Base-by-base conservation (phyloP, 148 eudicot genomes). In the Spergularia bocconei region DNA sequence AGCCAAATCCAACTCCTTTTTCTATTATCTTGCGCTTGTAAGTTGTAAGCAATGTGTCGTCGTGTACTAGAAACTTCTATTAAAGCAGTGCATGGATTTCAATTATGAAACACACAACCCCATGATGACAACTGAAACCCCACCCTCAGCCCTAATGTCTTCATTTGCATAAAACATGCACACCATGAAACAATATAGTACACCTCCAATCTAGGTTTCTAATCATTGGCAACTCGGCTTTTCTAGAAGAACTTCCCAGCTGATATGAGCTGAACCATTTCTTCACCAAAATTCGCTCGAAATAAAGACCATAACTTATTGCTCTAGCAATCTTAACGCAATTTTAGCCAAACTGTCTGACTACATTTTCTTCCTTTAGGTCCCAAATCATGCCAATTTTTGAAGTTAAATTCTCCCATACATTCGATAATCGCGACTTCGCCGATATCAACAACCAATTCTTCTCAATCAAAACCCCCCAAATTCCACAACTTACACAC, bases 31-130 rank as follows among this genome's bases (percentile, higher is more conserved):
- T 23, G 11, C 12, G 15, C 64, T 23, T 25, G 16, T 2, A 60
- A 60, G 38, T 23, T 25, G 16, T 2, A 60, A 60, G 38, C 13
- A 14, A 29, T 29, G 36, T 29, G 36, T 29, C 25, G 64, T 2
- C 36, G 33, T 60, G 38, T 12, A 14, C 19, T 51, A 29, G 36
- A 29, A 2, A 29, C 36, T 29, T 29, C 36, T 44, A 44, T 44
- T 9, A 44, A 44, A 4, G 48, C 48, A 44, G 8, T 6, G 48
- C 59, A 23, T 53, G 11, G 15, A 53, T 17, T 69, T 69, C 56
- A 56, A 57, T 55, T 57, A n/a, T 25, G 7, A 55, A 12, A 23
- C 72, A 71, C 57, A 38, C 72, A 71, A 39, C 52, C 47, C 72
- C 55, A 21, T 6, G 10, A 67, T 67, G 62, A 65, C 48, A 48